These are phyloP conservation scores for Neurospora sp. DNA, from an alignment of 495 filamentous ascomycete species.

Conservation along the genomic window DNA sequence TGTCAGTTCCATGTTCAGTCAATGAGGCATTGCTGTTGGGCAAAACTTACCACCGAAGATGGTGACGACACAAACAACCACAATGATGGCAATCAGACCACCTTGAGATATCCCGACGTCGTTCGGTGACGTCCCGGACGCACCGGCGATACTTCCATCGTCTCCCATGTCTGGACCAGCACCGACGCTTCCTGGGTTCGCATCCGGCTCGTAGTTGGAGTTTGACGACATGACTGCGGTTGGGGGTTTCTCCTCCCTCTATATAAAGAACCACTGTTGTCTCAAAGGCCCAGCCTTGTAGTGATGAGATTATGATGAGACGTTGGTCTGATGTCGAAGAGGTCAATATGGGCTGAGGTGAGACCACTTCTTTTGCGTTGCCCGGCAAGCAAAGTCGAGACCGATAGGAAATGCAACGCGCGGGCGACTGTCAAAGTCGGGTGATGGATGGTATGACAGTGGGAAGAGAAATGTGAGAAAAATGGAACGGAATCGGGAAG, in stretches of 20 bases:
- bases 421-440: background rate
- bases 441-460: background rate
- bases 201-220: slow-evolving; percentile 9
- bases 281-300: background rate
- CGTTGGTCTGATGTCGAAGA: background rate
- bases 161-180: slow-evolving; percentile 12
- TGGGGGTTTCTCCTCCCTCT: background rate
- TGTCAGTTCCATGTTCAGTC: background rate
- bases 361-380: background rate
- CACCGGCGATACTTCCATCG: slow-evolving; percentile 41
- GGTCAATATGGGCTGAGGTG: background rate
- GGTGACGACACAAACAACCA: slow-evolving; percentile 47
- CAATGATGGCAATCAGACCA: slow-evolving; percentile 51
- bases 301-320: background rate
- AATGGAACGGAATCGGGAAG: background rate
- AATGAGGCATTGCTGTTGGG: background rate
- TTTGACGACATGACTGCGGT: background rate
- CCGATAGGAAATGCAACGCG: background rate
- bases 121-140: slow-evolving; percentile 39
- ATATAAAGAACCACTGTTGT: background rate
- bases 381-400: background rate
- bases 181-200: background rate
- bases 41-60: slow-evolving; percentile 43
- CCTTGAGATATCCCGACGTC: slow-evolving; percentile 45
- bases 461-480: background rate